A percentile compares a stretch with the other conserved stretches of the same genome.
These are phyloP conservation scores for Lodderomyces pseudojiufengensis DNA, from an alignment of 1,139 yeast species.

Conservation along the genomic window DNA sequence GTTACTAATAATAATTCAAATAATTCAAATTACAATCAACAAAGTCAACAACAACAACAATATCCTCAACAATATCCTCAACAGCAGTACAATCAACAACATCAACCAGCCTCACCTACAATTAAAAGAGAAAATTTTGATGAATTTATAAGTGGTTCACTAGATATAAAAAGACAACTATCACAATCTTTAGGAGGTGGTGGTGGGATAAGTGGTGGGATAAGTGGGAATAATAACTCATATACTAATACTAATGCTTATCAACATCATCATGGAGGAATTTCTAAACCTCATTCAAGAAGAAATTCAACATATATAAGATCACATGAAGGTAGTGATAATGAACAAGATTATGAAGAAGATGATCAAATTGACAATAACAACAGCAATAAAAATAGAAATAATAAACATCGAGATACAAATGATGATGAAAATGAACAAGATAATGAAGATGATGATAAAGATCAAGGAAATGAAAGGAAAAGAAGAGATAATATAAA, in stretches of 20 bases:
- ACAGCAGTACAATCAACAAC: not conserved
- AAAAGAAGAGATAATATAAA: constrained; percentile 85
- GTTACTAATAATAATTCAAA: constrained; percentile 10
- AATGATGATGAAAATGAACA: constrained; percentile 26
- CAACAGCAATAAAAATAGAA: too few species aligned
- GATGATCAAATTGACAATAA: constrained; percentile 17
- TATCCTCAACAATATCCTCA: too few species aligned
- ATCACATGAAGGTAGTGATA: constrained; percentile 29
- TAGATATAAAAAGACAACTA: constrained; percentile 40
- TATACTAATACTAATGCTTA: too few species aligned
- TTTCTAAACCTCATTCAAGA: constrained; percentile 40
- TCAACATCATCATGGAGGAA: constrained; percentile 31
- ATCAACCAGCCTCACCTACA: constrained; percentile 9
- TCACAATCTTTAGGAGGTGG: constrained; percentile 36
- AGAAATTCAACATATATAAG: constrained; percentile 32
- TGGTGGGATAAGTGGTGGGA: constrained; percentile 33
- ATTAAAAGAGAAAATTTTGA: constrained; percentile 30
- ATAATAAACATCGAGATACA: too few species aligned
- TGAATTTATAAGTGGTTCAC: constrained; percentile 28
- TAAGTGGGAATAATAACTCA: not conserved
- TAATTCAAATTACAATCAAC: constrained; percentile 7
- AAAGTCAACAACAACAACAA: not conserved
- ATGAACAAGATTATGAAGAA: constrained; percentile 24
- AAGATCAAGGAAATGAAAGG: constrained; percentile 48
- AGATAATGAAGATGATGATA: too few species aligned